Evolutionary conservation across 305 asterid species (phyloP), one percentile per base, ranked within the genome.

Genomic region (Euphrasia arctica): DNA sequence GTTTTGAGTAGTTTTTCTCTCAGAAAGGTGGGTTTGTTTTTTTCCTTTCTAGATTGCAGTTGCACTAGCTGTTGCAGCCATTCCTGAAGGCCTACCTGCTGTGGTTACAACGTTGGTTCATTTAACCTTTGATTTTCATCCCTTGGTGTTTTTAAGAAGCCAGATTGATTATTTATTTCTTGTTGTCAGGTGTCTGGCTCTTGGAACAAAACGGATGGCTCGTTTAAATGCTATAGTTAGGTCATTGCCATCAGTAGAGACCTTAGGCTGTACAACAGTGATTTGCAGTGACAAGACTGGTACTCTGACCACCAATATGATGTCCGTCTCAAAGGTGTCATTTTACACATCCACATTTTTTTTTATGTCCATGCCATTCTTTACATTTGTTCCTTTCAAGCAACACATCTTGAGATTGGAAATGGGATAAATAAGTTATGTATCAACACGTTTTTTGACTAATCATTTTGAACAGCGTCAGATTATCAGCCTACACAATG

Each of bases 231-330:
- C 99, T 60, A 88, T 93, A 63, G 97, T 93, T 62, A 86, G 99
- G 83, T 93, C 95, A 68, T 84, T 94, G 87, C 99, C 97, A 13
- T 94, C 99, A 41, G 99, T 94, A 41, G 99, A 94, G 87, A 94
- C 99, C 73, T 85, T 94, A 77, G 99, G 99, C 73, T 94, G 99
- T 80, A 94, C 99, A 72, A 94, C 99, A 12, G 99, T 94, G 72
- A 94, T 94, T 75, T 94, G 99, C 91, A 94, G 99, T 78, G 99
- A 94, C 82, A 94, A 94, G 86, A 94, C 99, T 68, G 99, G 99
- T 72, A 94, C 99, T 48, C 82, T 94, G 81, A 94, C 99, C 68
- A 94, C 99, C 65, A 94, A 90, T 79, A 94, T 94, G 99, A 94
- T 94, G 99, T 90, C 99, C 67, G 97, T 85, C 74, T 82, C 99